A percentile compares a stretch with the other conserved stretches of the same genome.
Evolutionary conservation across 2,329 filamentous ascomycete species (phyloP).

Genomic region (Dactylellina sp.): DNA sequence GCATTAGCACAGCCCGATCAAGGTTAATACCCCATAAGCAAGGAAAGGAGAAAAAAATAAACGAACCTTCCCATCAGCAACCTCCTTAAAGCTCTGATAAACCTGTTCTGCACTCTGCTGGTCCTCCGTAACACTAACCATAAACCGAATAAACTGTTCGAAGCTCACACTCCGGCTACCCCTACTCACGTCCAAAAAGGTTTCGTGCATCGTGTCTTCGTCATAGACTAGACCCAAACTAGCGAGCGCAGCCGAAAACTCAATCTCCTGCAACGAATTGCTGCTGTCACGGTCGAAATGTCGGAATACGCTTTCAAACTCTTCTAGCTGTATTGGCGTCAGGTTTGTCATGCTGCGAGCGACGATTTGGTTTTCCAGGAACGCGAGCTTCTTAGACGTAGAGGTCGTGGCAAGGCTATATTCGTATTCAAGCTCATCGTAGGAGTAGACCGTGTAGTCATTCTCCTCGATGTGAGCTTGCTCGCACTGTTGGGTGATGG

Average conservation of each 20-base stretch:
- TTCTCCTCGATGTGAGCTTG: slow-evolving; percentile 99
- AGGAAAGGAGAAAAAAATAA: slow-evolving; percentile 15
- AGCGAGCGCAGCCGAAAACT: slow-evolving; percentile 95
- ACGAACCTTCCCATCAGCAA: slow-evolving; percentile 88
- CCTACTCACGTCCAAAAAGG: slow-evolving; percentile 86
- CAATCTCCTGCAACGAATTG: slow-evolving; percentile 89
- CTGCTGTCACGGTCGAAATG: slow-evolving; percentile 95
- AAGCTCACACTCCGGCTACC: slow-evolving; percentile 87
- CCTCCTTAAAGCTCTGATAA: slow-evolving; percentile 96
- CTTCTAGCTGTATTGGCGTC: slow-evolving; percentile 96
- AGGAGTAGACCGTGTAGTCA: slow-evolving; percentile 99
- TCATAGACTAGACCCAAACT: slow-evolving; percentile 95
- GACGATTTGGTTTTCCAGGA: slow-evolving; percentile 98
- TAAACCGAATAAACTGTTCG: slow-evolving; percentile 98
- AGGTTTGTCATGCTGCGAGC: slow-evolving; percentile 98
- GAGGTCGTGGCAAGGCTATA: slow-evolving; percentile 89
- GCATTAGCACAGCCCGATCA: background rate
- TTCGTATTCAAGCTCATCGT: slow-evolving; percentile 95
- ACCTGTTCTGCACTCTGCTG: slow-evolving; percentile 99
- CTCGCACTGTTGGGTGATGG: slow-evolving; percentile 85
- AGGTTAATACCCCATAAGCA: background rate
- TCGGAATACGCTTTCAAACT: slow-evolving; percentile 97
- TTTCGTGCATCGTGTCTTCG: slow-evolving; percentile 97
- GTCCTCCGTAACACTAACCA: slow-evolving; percentile 98
- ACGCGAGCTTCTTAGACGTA: slow-evolving; percentile 94